Percentiles rank a stretch among this genome's conserved stretches.
Conservation (phyloP, 2,329 filamentous ascomycete genomes). For the Penicillium sp. region DNA sequence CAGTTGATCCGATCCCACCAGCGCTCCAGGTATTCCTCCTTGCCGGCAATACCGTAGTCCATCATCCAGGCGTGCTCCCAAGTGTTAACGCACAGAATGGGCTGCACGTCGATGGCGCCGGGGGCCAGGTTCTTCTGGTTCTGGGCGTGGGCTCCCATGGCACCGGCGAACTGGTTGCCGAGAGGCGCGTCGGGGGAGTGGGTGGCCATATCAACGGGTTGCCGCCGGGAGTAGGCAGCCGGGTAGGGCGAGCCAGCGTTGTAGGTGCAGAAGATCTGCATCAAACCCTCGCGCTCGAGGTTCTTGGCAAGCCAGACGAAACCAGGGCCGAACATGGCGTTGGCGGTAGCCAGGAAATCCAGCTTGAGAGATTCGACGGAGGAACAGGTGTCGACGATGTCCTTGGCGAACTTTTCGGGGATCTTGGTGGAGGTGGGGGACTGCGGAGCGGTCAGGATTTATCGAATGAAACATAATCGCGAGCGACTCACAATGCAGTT, state of each 20-base stretch:
- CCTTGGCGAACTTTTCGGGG: slow-evolving; percentile 54
- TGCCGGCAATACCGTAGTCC: slow-evolving; percentile 76
- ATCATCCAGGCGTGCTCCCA: slow-evolving; percentile 93
- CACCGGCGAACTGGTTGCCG: slow-evolving; percentile 37
- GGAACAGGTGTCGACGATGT: slow-evolving; percentile 71
- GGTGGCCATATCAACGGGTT: slow-evolving; percentile 51
- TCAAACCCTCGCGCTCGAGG: slow-evolving; percentile 45
- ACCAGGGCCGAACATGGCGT: slow-evolving; percentile 92
- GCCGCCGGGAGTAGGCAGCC: slow-evolving; percentile 75
- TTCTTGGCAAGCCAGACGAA: slow-evolving; percentile 89
- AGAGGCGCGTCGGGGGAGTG: slow-evolving; percentile 33
- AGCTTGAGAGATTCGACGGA: slow-evolving; percentile 76
- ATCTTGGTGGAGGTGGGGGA: slow-evolving; percentile 51
- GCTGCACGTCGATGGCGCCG: slow-evolving; percentile 57
- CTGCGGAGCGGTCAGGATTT: slow-evolving; percentile 19
- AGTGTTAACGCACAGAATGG: slow-evolving; percentile 86
- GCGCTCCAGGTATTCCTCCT: slow-evolving; percentile 68
- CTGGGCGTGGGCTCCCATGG: slow-evolving; percentile 34
- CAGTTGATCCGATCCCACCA: slow-evolving; percentile 94
- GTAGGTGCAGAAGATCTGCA: slow-evolving; percentile 81
- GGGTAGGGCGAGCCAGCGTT: slow-evolving; percentile 85
- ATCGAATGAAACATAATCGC: background rate
- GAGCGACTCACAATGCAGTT: slow-evolving; percentile 42
- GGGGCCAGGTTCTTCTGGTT: slow-evolving; percentile 39
- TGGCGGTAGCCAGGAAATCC: slow-evolving; percentile 77